Percentiles rank a stretch among this genome's conserved stretches.
Evolutionary conservation across 2,329 filamentous ascomycete genomes (phyloP).

Genomic region (Fusarium veterinarium): DNA sequence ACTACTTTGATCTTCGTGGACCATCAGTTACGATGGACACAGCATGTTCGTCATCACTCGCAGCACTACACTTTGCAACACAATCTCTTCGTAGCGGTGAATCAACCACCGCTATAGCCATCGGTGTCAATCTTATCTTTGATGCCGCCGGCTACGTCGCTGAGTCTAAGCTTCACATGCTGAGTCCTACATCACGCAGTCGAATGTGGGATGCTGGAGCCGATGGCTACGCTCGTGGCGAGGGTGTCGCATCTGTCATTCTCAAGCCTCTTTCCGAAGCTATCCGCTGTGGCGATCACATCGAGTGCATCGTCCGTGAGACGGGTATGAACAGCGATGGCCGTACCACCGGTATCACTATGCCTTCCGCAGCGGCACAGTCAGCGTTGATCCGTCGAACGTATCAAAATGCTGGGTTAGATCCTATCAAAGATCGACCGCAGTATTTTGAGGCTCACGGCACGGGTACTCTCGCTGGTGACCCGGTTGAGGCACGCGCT

Average conservation of each 20-base stretch:
- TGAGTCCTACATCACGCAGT: conserved; percentile 10
- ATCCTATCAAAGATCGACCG: background rate
- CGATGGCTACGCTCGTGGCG: conserved; percentile 19
- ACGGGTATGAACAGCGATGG: conserved; percentile 8
- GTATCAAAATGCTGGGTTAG: background rate
- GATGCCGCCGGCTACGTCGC: conserved; percentile 29
- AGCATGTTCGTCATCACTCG: background rate
- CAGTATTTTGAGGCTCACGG: conserved; percentile 15
- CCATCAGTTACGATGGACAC: conserved; percentile 7
- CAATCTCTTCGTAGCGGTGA: background rate
- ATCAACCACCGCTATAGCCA: background rate
- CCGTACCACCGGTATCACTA: background rate
- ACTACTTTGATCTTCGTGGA: conserved; percentile 1
- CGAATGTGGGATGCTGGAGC: conserved; percentile 26
- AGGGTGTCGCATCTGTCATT: conserved; percentile 15
- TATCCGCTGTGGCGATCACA: conserved; percentile 60
- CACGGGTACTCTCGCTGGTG: background rate
- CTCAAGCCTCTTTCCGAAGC: conserved; percentile 19
- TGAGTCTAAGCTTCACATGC: conserved; percentile 58
- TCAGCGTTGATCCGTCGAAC: conserved; percentile 1
- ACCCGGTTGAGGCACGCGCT: conserved; percentile 1
- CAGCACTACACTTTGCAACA: background rate
- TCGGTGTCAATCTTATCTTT: conserved; percentile 41
- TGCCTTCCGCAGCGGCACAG: background rate
- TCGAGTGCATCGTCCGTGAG: conserved; percentile 38